A percentile compares a stretch with the other conserved stretches of the same genome.
Evolutionary conservation across 1,284 basidiomycete species (phyloP).

Genomic region (Pyrrhoderma noxium): DNA sequence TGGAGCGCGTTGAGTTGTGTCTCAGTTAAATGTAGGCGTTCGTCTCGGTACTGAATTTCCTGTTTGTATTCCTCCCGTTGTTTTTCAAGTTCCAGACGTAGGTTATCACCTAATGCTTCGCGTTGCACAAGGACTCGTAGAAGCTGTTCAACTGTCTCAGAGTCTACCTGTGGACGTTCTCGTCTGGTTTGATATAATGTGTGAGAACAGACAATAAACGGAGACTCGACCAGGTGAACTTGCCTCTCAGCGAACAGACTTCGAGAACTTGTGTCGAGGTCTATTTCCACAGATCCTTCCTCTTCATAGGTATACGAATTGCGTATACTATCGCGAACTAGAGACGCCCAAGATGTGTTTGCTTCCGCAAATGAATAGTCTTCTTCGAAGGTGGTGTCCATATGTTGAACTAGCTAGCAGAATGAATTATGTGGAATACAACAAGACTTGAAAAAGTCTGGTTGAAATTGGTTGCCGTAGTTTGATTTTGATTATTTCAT

Average conservation of each 20-base stretch:
- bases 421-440: not conserved
- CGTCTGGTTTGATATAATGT: not conserved
- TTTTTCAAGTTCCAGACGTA: slow-evolving; percentile 9
- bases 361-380: not conserved
- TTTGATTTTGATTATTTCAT: no score
- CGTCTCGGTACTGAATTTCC: slow-evolving; percentile 12
- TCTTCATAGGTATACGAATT: slow-evolving; percentile 6
- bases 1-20: slow-evolving; percentile 3
- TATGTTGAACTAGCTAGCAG: not conserved
- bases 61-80: slow-evolving; percentile 6
- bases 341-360: slow-evolving; percentile 11
- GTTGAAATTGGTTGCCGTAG: no score
- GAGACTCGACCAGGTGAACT: not conserved
- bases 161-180: slow-evolving; percentile 1
- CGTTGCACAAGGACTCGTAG: slow-evolving; percentile 15
- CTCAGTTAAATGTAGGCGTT: slow-evolving; percentile 7
- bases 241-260: slow-evolving; percentile 1
- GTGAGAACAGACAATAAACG: not conserved
- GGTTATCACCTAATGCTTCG: slow-evolving; percentile 6
- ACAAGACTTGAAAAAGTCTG: no score
- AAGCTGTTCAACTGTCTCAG: slow-evolving; percentile 10
- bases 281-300: not conserved
- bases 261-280: not conserved
- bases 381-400: not conserved
- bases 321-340: slow-evolving; percentile 7